Base-by-base conservation (phyloP, 345 rosid species). In the Eucalyptus sp. region DNA sequence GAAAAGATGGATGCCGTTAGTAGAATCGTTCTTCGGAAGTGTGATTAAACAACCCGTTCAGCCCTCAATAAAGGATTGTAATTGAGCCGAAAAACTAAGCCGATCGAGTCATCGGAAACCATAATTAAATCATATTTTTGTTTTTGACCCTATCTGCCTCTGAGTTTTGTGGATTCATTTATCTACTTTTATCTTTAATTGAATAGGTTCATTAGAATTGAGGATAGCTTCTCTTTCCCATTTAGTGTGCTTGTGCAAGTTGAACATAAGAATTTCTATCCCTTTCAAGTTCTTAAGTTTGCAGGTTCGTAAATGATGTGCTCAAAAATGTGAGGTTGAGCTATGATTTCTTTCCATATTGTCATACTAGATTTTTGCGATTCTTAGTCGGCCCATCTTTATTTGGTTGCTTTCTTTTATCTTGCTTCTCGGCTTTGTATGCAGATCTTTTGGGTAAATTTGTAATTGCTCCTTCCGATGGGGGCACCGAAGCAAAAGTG, bases 401-500 rank as follows among this genome's bases (percentile, higher is more conserved):
- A 27, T 85, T 25, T 13, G 56, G 83, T 37, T 37, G 27, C 83
- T 20, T 43, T 18, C 27, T 76, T 37, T 71, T 20, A 13, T 37
- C 83, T 76, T 76, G 48, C 48, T 20, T 18, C 83, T 76, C 5
- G 5, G 46, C 48, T 10, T 37, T 1, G 48, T 76, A 27, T 37
- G 25, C 83, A 76, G 58, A 54, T 44, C 43, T 25, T 50, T 88
- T 83, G 49, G 51, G 43, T 24, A 68, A 27, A 44, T 31, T 44
- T 51, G 44, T 27, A 50, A 58, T 86, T 89, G 88, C 84, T 76
- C 54, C 64, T 87, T 88, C 86, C 86, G 87, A 98, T 98, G 99
- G 99, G 99, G 50, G 99, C 99, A 50, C 99, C 99, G 1, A 98
- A 98, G 92, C 99, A 98, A 90, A 98, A 98, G 92, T 98, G 99